Evolutionary conservation across 306 rosid species (phyloP), one percentile per base, ranked within the genome.

Genomic region (Astragalus glycyphyllos): DNA sequence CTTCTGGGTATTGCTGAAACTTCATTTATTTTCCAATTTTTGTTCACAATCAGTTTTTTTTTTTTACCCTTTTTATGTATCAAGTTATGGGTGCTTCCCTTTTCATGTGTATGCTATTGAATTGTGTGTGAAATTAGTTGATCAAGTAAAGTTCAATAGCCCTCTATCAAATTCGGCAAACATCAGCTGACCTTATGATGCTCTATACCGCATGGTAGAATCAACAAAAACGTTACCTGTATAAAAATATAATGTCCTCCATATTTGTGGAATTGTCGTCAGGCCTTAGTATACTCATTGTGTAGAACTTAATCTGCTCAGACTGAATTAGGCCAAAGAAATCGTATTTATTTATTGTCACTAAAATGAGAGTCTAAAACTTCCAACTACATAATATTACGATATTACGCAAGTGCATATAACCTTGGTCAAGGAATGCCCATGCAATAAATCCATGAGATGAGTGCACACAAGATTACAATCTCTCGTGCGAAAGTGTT

Each of bases 201-300:
- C 79, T 68, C 57, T 63, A 63, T 38, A 65, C 45, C 13, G 48
- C 29, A 26, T 45, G 20, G 61, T 34, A 58, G 70, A 40, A 64
- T 53, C 77, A 72, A 72, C 32, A 66, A 40, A 20, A 82, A 55
- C 35, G 49, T 41, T 88, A 94, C 98, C 97, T 88, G 73, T 94
- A 94, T 16, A 94, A 76, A 75, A 94, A 90, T 41, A 91, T 88
- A 42, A 86, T 80, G 68, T 89, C 97, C 57, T 88, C 96, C 1
- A 78, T 69, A 58, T 76, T 77, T 47, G 86, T 69, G 63, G 86
- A 83, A 78, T 75, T 81, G 61, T 71, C 70, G 31, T 89, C 89
- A 1, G 98, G 87, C 85, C 90, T 85, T 84, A 94, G 85, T 68
- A 94, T 90, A 58, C 97, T 90, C 98, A 90, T 90, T 32, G 96